Evolutionary conservation across 2,329 filamentous ascomycete genomes (phyloP).

Genomic region (Sporothrix schenckii): DNA sequence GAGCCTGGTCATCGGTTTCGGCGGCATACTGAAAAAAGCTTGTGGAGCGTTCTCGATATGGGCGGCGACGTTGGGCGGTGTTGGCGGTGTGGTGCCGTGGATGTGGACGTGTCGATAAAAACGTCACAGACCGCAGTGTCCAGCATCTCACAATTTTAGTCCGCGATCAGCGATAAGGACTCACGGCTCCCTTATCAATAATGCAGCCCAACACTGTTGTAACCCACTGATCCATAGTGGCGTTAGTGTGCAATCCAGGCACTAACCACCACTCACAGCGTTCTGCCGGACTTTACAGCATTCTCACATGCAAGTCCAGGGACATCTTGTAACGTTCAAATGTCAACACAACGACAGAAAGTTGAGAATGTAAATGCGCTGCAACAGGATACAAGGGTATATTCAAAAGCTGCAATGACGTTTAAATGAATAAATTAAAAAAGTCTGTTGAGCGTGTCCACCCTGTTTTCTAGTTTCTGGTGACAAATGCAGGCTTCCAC

Average conservation of each 20-base stretch:
- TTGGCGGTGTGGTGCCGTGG: neutral
- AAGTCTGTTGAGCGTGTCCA: too few species aligned
- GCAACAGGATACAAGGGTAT: too few species aligned
- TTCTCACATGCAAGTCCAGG: neutral
- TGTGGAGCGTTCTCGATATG: neutral
- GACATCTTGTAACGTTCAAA: neutral
- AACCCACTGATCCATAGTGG: neutral
- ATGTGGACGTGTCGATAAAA: neutral
- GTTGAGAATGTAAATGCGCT: neutral
- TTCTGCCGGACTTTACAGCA: neutral
- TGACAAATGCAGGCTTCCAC: neutral
- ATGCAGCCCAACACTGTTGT: neutral
- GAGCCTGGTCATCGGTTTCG: slow-evolving; percentile 93
- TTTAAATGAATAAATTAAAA: too few species aligned
- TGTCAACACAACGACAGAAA: neutral
- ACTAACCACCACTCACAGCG: neutral
- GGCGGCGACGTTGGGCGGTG: neutral
- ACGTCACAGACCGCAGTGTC: neutral
- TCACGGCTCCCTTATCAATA: neutral
- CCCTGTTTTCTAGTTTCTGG: neutral
- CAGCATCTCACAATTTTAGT: neutral
- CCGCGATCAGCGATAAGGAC: neutral
- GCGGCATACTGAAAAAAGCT: slow-evolving; percentile 54
- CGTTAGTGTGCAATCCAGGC: neutral
- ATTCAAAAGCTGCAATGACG: too few species aligned